phyloP scores from a whole-genome alignment of 495 filamentous ascomycete genomes.

The Stereocaulon alpinum region DNA sequence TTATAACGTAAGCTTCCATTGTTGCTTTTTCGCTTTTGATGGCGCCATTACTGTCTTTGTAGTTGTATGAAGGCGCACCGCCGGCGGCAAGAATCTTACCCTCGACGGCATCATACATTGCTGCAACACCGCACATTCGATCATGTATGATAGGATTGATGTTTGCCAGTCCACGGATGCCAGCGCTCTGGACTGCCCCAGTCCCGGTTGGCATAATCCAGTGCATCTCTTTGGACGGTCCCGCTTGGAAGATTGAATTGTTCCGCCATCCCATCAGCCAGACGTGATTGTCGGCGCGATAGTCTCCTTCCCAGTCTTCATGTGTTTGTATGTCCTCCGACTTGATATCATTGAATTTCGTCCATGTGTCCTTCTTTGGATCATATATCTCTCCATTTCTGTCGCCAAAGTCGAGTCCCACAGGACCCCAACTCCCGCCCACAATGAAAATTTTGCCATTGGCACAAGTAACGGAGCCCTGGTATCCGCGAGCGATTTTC shows the following conservation, averaged over 20 bases:
- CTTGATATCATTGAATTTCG: constrained; percentile 26
- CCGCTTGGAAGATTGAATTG: constrained; percentile 43
- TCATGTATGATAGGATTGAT: constrained; percentile 32
- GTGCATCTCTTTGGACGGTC: constrained; percentile 43
- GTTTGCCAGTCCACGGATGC: constrained; percentile 3
- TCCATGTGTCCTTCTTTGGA: constrained; percentile 28
- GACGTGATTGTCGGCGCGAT: too few relatives aligned
- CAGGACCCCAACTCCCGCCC: constrained; percentile 45
- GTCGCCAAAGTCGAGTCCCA: constrained; percentile 22
- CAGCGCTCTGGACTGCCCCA: constrained; percentile 30
- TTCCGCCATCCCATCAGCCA: constrained; percentile 50
- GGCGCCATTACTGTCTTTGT: constrained; percentile 8
- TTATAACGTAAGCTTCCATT: constrained; percentile 31
- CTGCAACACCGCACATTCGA: constrained; percentile 38
- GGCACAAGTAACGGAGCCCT: constrained; percentile 38
- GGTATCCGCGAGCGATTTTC: constrained; percentile 46
- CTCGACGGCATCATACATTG: constrained; percentile 43
- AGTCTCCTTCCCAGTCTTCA: constrained; percentile 33
- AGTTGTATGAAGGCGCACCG: constrained; percentile 32
- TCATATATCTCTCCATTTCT: constrained; percentile 48
- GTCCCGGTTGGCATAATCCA: constrained; percentile 38
- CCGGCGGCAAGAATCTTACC: constrained; percentile 39
- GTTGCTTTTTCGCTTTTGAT: constrained; percentile 22
- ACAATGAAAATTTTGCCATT: constrained; percentile 48
- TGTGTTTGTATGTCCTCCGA: constrained; percentile 37